A percentile compares a stretch with the other conserved stretches of the same genome.
Evolutionary conservation across 176 grass and related monocot species (phyloP).

Genomic region (Saccharum officinarum): DNA sequence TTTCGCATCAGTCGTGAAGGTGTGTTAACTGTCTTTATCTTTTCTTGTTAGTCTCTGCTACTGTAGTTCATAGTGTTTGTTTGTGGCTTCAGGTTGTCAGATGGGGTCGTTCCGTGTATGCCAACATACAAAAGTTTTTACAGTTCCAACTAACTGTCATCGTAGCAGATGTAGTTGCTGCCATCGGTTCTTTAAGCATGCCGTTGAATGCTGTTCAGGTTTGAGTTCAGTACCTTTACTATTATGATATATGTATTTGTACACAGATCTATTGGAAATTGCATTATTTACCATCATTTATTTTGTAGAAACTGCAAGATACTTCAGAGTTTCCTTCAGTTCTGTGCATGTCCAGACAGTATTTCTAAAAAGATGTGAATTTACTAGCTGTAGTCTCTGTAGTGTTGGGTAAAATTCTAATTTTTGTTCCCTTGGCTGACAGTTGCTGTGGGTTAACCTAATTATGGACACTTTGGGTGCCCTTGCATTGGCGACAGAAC

Average conservation of each 20-base stretch:
- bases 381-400: no score
- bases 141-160: conserved; percentile 99
- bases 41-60: neutral
- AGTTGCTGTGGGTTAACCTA: conserved; percentile 95
- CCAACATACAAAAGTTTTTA: conserved; percentile 97
- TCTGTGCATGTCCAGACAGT: no score
- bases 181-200: conserved; percentile 76
- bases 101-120: conserved; percentile 94
- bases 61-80: conserved; percentile 37
- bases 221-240: conserved; percentile 13
- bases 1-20: conserved; percentile 92
- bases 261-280: neutral
- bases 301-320: neutral
- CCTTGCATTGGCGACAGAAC: conserved; percentile 94
- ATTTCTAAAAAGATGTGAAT: no score
- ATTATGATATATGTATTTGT: neutral
- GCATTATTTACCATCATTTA: neutral
- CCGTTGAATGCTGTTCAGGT: conserved; percentile 98
- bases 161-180: conserved; percentile 82
- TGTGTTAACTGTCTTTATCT: conserved; percentile 17
- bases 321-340: no score
- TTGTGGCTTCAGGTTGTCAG: conserved; percentile 72
- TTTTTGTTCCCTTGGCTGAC: conserved; percentile 19
- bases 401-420: neutral
- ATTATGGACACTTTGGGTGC: conserved; percentile 99